A percentile compares a stretch with the other conserved stretches of the same genome.
Evolutionary conservation across 306 rosid genomes (phyloP).

Genomic region (Citrullus mucosospermus): DNA sequence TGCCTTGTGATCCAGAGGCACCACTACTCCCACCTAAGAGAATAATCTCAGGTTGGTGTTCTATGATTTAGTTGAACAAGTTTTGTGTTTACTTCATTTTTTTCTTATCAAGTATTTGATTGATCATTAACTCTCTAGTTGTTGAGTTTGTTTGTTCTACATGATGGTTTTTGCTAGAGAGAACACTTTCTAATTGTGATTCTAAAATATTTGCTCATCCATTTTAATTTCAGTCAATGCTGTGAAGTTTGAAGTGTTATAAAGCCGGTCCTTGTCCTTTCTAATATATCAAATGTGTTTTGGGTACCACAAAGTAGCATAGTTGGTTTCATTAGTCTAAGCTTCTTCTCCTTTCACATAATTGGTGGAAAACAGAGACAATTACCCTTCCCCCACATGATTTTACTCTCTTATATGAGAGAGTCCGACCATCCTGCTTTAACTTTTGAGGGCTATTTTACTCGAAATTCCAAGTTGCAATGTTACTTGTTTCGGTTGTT

Average conservation of each 20-base stretch:
- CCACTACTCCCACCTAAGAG: constrained; percentile 98
- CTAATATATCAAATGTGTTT: not conserved
- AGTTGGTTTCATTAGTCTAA: not conserved
- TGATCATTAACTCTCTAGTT: not conserved
- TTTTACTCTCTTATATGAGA: not conserved
- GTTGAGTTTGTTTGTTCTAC: not conserved
- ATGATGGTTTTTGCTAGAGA: not conserved
- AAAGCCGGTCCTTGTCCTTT: not conserved
- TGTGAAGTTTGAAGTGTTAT: not conserved
- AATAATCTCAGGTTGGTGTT: constrained; percentile 62
- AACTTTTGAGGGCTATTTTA: not conserved
- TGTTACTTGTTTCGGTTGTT: not conserved
- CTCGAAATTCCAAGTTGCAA: not conserved
- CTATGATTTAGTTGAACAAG: not conserved
- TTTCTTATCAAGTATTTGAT: not conserved
- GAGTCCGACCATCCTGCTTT: not conserved
- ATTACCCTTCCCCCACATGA: not conserved
- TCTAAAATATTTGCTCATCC: not conserved
- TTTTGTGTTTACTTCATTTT: not conserved
- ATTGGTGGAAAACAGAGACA: not conserved
- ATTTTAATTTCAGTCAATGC: not conserved
- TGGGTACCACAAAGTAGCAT: not conserved
- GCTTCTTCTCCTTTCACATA: not conserved
- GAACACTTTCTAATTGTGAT: not conserved
- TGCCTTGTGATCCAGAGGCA: constrained; percentile 96